These are phyloP conservation scores for Syzygium malaccense DNA, from an alignment of 441 rosid species.

Conservation along the genomic window DNA sequence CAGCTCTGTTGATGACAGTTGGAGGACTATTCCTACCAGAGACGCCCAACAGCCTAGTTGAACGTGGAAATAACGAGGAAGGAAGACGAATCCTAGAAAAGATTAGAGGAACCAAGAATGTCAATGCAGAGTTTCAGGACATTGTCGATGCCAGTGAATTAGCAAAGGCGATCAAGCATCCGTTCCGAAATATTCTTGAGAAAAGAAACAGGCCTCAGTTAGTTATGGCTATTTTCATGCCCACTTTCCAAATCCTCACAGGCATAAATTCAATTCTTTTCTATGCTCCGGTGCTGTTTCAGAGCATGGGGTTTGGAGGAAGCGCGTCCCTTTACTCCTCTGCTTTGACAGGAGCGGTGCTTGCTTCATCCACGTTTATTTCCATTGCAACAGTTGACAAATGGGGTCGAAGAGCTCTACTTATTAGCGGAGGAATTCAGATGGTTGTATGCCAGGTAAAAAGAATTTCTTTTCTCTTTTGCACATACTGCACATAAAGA, in stretches of 20 bases:
- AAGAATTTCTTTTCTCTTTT: neutral
- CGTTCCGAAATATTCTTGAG: conserved; percentile 67
- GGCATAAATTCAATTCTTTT: conserved; percentile 92
- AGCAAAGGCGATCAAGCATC: conserved; percentile 74
- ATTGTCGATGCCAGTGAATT: conserved; percentile 75
- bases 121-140: conserved; percentile 74
- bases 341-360: conserved; percentile 85
- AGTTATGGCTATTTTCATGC: conserved; percentile 75
- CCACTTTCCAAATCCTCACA: conserved; percentile 77
- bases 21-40: conserved; percentile 72
- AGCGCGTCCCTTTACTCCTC: conserved; percentile 79
- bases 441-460: conserved; percentile 77
- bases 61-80: conserved; percentile 40
- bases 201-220: conserved; percentile 68
- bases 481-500: neutral
- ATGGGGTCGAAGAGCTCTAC: conserved; percentile 66
- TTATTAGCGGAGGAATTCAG: conserved; percentile 76
- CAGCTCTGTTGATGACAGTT: conserved; percentile 66
- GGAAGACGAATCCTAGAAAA: conserved; percentile 59
- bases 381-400: conserved; percentile 68
- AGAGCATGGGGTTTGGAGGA: conserved; percentile 74
- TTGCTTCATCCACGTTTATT: conserved; percentile 58
- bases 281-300: conserved; percentile 85
- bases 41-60: conserved; percentile 87
- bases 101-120: conserved; percentile 60